Conservation (phyloP, 164 flowering plant species). For the Vitis rotundifolia region DNA sequence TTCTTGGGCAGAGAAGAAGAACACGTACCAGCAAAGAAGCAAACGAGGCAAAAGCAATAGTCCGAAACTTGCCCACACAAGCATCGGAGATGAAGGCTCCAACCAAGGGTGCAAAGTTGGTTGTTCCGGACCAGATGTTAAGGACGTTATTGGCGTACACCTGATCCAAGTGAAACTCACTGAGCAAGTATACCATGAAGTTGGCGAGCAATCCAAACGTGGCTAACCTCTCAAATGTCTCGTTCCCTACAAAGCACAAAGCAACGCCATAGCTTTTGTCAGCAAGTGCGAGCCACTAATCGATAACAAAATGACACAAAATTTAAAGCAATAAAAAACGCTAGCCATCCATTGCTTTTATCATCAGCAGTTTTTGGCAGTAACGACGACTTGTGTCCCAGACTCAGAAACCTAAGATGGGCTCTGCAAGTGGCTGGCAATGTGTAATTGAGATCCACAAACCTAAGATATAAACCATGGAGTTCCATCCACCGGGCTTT, state of each 20-base stretch:
- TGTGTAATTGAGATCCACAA: conserved; percentile 16
- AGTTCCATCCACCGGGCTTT: conserved; percentile 39
- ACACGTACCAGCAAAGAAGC: conserved; percentile 43
- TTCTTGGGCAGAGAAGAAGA: not conserved
- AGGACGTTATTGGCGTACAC: conserved; percentile 45
- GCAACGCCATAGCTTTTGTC: no score
- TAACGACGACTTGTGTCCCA: no score
- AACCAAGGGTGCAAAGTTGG: conserved; percentile 54
- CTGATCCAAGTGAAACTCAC: conserved; percentile 44
- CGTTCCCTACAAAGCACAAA: conserved; percentile 50
- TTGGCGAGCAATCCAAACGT: conserved; percentile 54
- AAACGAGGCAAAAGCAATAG: conserved; percentile 51
- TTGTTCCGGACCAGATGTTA: conserved; percentile 47
- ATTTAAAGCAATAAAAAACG: no score
- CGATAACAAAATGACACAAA: no score
- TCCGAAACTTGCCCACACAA: conserved; percentile 49
- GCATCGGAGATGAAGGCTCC: conserved; percentile 70
- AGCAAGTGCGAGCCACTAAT: no score
- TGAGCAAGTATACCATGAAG: conserved; percentile 58
- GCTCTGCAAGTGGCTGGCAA: not conserved
- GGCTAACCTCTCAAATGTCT: conserved; percentile 68
- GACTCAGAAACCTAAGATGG: no score
- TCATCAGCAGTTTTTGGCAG: no score
- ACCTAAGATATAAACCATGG: conserved; percentile 34
- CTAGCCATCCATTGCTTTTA: no score